phyloP scores from a whole-genome alignment of 352 stramenopile species.

The Phytophthora palmivora region DNA sequence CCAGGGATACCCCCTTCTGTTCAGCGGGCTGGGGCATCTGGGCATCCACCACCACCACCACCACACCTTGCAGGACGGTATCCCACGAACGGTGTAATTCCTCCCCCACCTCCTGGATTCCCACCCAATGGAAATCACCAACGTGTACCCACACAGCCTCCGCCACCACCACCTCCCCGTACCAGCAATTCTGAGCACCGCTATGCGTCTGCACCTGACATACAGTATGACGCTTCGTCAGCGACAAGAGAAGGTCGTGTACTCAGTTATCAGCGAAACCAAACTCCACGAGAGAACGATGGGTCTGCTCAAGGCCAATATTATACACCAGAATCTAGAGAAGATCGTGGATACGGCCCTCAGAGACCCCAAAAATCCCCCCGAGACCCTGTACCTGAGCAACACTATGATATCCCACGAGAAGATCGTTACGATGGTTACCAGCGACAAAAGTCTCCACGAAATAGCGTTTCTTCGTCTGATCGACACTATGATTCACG shows the following conservation, averaged over 20 bases:
- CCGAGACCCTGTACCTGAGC: constrained; percentile 14
- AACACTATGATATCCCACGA: constrained; percentile 18
- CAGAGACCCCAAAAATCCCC: constrained; percentile 13
- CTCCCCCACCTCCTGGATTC: constrained; percentile 32
- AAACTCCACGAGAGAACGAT: constrained; percentile 14
- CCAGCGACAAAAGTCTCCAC: constrained; percentile 20
- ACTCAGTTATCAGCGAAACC: constrained; percentile 17
- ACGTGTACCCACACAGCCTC: constrained; percentile 6
- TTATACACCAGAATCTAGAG: constrained; percentile 24
- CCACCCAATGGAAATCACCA: constrained; percentile 29
- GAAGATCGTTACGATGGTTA: constrained; percentile 37
- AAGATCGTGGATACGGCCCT: constrained; percentile 32
- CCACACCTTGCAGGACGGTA: constrained; percentile 20
- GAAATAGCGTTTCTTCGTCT: background rate
- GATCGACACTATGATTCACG: constrained; percentile 13
- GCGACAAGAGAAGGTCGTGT: constrained; percentile 19
- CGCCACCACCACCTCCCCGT: constrained; percentile 27
- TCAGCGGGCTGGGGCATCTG: constrained; percentile 30
- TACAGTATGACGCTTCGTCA: constrained; percentile 19
- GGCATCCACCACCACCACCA: constrained; percentile 27
- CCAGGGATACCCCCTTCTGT: constrained; percentile 14
- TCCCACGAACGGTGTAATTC: constrained; percentile 22
- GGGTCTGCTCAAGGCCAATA: constrained; percentile 3
- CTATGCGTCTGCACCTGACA: constrained; percentile 16
- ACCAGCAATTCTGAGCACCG: constrained; percentile 17